A percentile compares a stretch with the other conserved stretches of the same genome.
Evolutionary conservation across 352 stramenopile genomes (phyloP).

Genomic region (Phytophthora agathidicida): DNA sequence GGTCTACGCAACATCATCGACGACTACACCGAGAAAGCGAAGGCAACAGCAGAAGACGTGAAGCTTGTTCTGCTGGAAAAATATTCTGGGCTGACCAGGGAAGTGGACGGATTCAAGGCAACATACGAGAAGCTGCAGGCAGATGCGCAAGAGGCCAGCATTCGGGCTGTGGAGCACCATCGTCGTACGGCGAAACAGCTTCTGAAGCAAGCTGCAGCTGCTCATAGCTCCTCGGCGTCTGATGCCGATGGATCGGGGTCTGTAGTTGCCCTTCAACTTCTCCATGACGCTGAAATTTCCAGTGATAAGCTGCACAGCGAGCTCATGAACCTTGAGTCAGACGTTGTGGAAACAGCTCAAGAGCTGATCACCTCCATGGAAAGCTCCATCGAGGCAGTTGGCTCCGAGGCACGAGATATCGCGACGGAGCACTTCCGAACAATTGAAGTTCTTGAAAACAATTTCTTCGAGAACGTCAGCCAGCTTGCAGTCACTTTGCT

Average conservation of each 20-base stretch:
- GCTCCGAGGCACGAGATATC: slow-evolving; percentile 65
- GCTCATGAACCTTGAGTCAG: slow-evolving; percentile 90
- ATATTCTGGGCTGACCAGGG: slow-evolving; percentile 49
- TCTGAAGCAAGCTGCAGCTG: slow-evolving; percentile 56
- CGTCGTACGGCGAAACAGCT: slow-evolving; percentile 77
- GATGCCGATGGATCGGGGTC: slow-evolving; percentile 42
- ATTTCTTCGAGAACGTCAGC: slow-evolving; percentile 89
- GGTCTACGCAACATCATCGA: slow-evolving; percentile 91
- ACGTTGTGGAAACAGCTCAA: slow-evolving; percentile 78
- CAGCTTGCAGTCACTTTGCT: slow-evolving; percentile 79
- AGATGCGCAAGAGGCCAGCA: slow-evolving; percentile 78
- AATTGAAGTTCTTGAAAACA: slow-evolving; percentile 92
- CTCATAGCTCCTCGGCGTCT: slow-evolving; percentile 18
- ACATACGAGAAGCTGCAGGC: slow-evolving; percentile 73
- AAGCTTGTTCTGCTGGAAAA: slow-evolving; percentile 84
- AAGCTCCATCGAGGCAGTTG: slow-evolving; percentile 63
- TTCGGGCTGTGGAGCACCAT: slow-evolving; percentile 82
- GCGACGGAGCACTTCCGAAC: slow-evolving; percentile 88
- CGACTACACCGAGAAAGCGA: slow-evolving; percentile 89
- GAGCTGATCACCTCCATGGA: slow-evolving; percentile 73
- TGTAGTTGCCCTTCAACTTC: slow-evolving; percentile 62
- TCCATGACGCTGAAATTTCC: slow-evolving; percentile 84
- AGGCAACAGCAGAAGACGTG: slow-evolving; percentile 82
- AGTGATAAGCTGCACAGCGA: slow-evolving; percentile 87
- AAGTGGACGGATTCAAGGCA: slow-evolving; percentile 62